Conservation (phyloP, 148 eudicot species). For the Spergularia marina region DNA sequence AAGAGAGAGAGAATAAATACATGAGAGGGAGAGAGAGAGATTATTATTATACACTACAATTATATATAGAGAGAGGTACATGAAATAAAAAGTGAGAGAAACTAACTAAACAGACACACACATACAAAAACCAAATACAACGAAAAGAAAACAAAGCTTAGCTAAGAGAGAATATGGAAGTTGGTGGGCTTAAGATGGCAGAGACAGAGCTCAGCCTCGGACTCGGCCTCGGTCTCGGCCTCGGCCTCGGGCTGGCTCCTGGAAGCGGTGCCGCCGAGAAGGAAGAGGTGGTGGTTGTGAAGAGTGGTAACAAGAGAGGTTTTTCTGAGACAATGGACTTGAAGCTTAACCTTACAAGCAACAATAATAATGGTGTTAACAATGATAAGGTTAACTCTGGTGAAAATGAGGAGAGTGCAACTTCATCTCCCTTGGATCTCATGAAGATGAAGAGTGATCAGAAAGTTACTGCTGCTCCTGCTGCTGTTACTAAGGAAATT, state of each 20-base stretch:
- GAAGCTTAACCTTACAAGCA: slow-evolving; percentile 22
- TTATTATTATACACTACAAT: slow-evolving; percentile 15
- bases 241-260: slow-evolving; percentile 1
- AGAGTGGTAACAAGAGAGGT: slow-evolving; percentile 29
- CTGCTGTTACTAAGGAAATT: slow-evolving; percentile 14
- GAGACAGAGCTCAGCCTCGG: slow-evolving; percentile 32
- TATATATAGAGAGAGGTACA: slow-evolving; percentile 18
- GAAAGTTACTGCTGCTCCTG: background rate
- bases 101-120: background rate
- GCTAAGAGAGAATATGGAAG: slow-evolving; percentile 17
- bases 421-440: slow-evolving; percentile 22
- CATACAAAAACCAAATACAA: background rate
- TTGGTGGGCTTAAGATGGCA: slow-evolving; percentile 28
- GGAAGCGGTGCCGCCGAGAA: background rate
- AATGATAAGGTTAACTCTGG: background rate
- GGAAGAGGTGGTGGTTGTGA: background rate
- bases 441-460: slow-evolving; percentile 22
- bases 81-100: background rate
- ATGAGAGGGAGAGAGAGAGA: background rate
- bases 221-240: slow-evolving; percentile 26
- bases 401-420: slow-evolving; percentile 23
- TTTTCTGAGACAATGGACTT: slow-evolving; percentile 28
- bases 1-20: slow-evolving; percentile 17
- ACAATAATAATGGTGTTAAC: background rate
- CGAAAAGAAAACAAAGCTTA: background rate